A percentile compares a stretch with the other conserved stretches of the same genome.
These are phyloP conservation scores for Stachybotrys chlorohalonatus DNA, from an alignment of 2,329 filamentous ascomycete species.

Conservation along the genomic window DNA sequence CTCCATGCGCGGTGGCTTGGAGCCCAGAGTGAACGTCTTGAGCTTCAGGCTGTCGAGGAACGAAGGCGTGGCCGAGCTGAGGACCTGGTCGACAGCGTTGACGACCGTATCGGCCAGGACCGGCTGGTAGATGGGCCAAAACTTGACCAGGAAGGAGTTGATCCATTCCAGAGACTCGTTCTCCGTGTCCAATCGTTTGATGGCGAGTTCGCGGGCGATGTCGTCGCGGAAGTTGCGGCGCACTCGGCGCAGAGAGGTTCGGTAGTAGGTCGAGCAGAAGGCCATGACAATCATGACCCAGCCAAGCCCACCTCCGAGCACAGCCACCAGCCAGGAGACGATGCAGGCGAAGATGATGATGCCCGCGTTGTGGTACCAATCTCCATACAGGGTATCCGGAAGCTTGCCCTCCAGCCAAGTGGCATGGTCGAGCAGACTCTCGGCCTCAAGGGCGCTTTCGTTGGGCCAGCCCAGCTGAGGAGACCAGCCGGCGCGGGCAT, in stretches of 20 bases:
- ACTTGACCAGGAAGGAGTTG: conserved; percentile 96
- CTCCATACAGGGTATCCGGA: conserved; percentile 85
- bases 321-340: conserved; percentile 79
- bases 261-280: conserved; percentile 86
- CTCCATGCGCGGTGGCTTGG: conserved; percentile 91
- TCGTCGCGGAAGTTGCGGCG: conserved; percentile 95
- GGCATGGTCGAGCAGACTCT: conserved; percentile 75
- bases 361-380: conserved; percentile 98
- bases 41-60: conserved; percentile 92
- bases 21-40: conserved; percentile 87
- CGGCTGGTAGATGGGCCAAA: conserved; percentile 98
- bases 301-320: conserved; percentile 81
- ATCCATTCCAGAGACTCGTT: conserved; percentile 96
- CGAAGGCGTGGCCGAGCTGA: conserved; percentile 82
- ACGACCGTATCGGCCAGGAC: conserved; percentile 88
- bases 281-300: conserved; percentile 96
- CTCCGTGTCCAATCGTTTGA: conserved; percentile 81
- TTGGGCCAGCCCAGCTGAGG: conserved; percentile 69
- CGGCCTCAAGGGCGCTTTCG: conserved; percentile 47
- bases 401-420: conserved; percentile 79
- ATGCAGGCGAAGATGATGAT: conserved; percentile 90
- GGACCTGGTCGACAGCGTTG: conserved; percentile 88
- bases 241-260: conserved; percentile 87
- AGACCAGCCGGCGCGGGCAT: conserved; percentile 67
- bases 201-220: conserved; percentile 77